Conservation (phyloP, 345 rosid genomes). For the Theobroma cacao region DNA sequence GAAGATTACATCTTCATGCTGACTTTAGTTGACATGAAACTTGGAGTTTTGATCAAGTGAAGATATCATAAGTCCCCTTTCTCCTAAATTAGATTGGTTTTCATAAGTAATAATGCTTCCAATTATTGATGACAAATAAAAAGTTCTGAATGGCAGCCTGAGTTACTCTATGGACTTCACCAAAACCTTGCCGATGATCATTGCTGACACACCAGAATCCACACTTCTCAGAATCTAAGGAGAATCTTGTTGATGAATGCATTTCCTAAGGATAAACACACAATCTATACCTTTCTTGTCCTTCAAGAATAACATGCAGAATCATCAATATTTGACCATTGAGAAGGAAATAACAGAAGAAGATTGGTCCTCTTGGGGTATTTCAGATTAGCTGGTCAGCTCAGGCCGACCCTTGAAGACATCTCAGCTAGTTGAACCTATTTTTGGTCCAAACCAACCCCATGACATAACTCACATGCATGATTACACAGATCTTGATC, state of each 20-base stretch:
- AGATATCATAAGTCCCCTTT: too few species aligned
- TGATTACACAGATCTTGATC: not conserved
- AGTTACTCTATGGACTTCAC: too few species aligned
- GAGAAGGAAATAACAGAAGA: not conserved
- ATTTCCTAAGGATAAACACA: too few species aligned
- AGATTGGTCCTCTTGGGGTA: not conserved
- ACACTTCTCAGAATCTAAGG: too few species aligned
- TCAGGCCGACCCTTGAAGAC: not conserved
- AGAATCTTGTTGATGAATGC: too few species aligned
- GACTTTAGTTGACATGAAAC: not conserved
- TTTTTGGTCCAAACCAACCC: not conserved
- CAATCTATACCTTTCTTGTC: too few species aligned
- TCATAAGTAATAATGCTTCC: too few species aligned
- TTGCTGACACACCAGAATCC: too few species aligned
- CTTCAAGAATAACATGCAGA: not conserved
- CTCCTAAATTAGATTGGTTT: too few species aligned
- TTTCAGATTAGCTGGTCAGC: not conserved
- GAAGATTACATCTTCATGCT: not conserved
- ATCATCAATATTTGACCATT: not conserved
- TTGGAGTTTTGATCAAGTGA: not conserved
- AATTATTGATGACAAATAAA: too few species aligned
- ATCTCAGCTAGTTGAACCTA: not conserved
- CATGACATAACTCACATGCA: not conserved
- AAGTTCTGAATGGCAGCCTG: too few species aligned
- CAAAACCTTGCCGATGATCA: too few species aligned